These are phyloP conservation scores for Geranium rotundifolium DNA, from an alignment of 345 rosid genomes.

Conservation along the genomic window DNA sequence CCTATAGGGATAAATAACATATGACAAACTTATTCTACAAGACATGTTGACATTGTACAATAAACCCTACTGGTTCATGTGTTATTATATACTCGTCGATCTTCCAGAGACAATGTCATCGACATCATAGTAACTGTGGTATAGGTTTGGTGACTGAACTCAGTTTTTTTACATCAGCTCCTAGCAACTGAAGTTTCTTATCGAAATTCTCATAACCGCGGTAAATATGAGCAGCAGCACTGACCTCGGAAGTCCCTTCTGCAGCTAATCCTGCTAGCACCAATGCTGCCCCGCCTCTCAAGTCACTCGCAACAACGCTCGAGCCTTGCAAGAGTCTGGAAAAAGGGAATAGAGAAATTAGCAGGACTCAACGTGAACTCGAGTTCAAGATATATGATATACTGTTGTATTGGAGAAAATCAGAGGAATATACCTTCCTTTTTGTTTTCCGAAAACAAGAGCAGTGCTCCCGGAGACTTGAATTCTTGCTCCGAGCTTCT, in stretches of 20 bases:
- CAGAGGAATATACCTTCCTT: constrained; percentile 7
- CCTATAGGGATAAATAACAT: no score
- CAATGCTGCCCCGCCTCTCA: constrained; percentile 21
- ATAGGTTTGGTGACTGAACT: not conserved
- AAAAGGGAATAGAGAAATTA: not conserved
- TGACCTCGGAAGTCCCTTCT: constrained; percentile 18
- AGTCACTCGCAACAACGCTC: constrained; percentile 12
- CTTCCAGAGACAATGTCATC: not conserved
- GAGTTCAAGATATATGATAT: not conserved
- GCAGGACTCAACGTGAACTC: not conserved
- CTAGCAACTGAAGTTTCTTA: constrained; percentile 15
- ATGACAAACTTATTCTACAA: no score
- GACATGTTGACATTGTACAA: no score
- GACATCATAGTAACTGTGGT: not conserved
- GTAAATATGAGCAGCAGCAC: constrained; percentile 16
- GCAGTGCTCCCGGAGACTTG: constrained; percentile 14
- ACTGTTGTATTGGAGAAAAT: not conserved
- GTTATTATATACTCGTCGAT: no score
- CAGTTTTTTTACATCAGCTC: constrained; percentile 17
- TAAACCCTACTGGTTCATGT: no score
- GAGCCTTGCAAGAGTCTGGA: constrained; percentile 12
- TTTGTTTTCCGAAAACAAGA: constrained; percentile 11
- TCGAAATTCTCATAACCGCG: constrained; percentile 20
- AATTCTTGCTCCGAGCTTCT: constrained; percentile 24
- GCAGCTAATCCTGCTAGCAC: constrained; percentile 22